phyloP scores from a whole-genome alignment of 225 moss, liverwort and hornwort species.

The Rhytidiadelphus loreus region DNA sequence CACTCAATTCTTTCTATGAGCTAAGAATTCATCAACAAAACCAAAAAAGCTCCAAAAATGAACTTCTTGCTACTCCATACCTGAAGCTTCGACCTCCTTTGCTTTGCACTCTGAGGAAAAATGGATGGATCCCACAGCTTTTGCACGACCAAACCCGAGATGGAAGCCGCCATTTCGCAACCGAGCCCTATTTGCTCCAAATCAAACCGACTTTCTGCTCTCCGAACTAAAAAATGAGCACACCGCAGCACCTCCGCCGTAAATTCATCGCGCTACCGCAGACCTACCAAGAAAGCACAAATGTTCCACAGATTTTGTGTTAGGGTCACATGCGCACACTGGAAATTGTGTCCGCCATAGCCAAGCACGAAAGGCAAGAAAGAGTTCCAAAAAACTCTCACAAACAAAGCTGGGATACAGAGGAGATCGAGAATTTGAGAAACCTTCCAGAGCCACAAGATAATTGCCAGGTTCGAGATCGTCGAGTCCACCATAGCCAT shows the following conservation, averaged over 20 bases:
- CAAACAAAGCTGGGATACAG: not conserved
- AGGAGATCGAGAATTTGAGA: not conserved
- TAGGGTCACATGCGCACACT: not conserved
- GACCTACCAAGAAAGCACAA: not conserved
- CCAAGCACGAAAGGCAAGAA: not conserved
- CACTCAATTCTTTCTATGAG: not conserved
- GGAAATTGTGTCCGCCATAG: not conserved
- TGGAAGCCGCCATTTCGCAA: slow-evolving; percentile 18
- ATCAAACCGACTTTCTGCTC: not conserved
- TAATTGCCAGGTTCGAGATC: not conserved
- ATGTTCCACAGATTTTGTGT: not conserved
- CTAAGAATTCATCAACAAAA: not conserved
- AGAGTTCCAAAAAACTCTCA: not conserved
- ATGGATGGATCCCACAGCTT: not conserved
- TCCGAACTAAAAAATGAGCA: not conserved
- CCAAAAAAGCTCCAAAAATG: not conserved
- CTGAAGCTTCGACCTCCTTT: not conserved
- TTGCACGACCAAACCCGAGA: slow-evolving; percentile 10
- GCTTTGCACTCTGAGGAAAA: not conserved
- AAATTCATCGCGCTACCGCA: not conserved
- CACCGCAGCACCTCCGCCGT: not conserved
- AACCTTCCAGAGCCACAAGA: not conserved
- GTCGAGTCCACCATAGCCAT: not conserved
- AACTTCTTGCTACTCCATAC: not conserved
- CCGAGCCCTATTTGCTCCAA: not conserved